Conservation (phyloP, 176 grass and related monocot genomes). For the Areca catechu region DNA sequence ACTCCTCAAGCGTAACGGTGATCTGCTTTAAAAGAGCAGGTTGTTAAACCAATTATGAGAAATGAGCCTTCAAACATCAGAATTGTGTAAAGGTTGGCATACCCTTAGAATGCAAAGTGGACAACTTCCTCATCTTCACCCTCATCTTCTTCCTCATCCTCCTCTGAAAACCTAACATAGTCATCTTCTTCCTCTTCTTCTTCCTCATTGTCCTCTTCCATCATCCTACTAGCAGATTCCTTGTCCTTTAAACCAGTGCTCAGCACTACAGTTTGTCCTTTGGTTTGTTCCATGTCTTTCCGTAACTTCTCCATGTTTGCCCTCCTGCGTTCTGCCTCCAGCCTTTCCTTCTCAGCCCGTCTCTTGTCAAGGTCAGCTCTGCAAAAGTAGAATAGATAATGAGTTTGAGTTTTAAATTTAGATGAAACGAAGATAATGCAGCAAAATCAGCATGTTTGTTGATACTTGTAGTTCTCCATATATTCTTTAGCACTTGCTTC, state of each 20-base stretch:
- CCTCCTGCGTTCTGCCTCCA: conserved; percentile 56
- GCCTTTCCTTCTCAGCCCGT: conserved; percentile 66
- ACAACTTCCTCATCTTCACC: conserved; percentile 68
- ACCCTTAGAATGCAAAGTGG: conserved; percentile 64
- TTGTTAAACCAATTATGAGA: too few relatives aligned
- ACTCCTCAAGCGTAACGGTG: too few relatives aligned
- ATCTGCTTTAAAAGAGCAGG: too few relatives aligned
- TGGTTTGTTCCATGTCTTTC: conserved; percentile 85
- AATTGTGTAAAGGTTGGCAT: background rate
- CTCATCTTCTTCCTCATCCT: conserved; percentile 64
- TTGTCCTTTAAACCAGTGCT: conserved; percentile 81
- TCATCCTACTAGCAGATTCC: conserved; percentile 30
- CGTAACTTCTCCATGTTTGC: conserved; percentile 72
- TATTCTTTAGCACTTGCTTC: conserved; percentile 73
- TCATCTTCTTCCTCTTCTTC: conserved; percentile 46
- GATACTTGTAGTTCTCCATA: conserved; percentile 86
- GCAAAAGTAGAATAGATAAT: conserved; percentile 3
- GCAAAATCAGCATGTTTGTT: background rate
- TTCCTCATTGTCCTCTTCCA: conserved; percentile 41
- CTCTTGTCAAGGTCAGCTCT: conserved; percentile 95
- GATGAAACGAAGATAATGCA: too few relatives aligned
- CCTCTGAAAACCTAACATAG: conserved; percentile 46
- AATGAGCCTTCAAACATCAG: background rate
- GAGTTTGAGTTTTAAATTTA: background rate
- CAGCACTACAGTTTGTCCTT: conserved; percentile 77